Percentiles rank a stretch among this genome's conserved stretches.
phyloP scores from a whole-genome alignment of 164 flowering plant species.

The Sextonia rubra region DNA sequence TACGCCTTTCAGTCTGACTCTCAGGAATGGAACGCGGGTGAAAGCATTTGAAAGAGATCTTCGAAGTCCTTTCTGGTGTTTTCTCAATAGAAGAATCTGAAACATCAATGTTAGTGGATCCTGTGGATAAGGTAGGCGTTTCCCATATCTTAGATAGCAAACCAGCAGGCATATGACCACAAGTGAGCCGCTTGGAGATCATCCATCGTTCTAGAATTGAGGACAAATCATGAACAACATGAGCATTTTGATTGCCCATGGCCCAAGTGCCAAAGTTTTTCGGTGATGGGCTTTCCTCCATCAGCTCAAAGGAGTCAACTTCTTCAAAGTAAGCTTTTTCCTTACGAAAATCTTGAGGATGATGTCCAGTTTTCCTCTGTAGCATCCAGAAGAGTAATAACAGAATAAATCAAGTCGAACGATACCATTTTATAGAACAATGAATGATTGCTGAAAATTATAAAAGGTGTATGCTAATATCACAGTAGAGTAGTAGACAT shows the following conservation, averaged over 20 bases:
- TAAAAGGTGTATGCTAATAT: neutral
- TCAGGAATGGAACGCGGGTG: constrained; percentile 9
- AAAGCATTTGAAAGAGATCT: constrained; percentile 14
- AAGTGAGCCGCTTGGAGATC: constrained; percentile 40
- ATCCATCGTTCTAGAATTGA: constrained; percentile 69
- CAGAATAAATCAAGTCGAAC: neutral
- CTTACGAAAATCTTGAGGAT: constrained; percentile 51
- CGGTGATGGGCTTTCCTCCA: constrained; percentile 96
- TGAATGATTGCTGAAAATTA: neutral
- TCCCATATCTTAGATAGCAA: constrained; percentile 56
- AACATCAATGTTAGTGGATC: constrained; percentile 20
- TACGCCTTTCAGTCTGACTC: constrained; percentile 13
- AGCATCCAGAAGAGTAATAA: neutral
- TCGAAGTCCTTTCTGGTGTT: constrained; percentile 36
- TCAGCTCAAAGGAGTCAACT: constrained; percentile 77
- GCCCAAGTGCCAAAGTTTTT: constrained; percentile 64
- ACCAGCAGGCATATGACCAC: constrained; percentile 40
- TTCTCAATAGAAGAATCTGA: constrained; percentile 21
- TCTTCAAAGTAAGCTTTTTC: constrained; percentile 81
- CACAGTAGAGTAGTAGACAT: constrained; percentile 1
- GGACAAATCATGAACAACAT: constrained; percentile 44
- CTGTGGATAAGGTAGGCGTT: constrained; percentile 36
- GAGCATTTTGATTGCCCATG: constrained; percentile 34
- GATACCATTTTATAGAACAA: neutral
- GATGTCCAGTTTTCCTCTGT: constrained; percentile 45